phyloP scores from a whole-genome alignment of 768 basidiomycete genomes.

The Trametes gibbosa region DNA sequence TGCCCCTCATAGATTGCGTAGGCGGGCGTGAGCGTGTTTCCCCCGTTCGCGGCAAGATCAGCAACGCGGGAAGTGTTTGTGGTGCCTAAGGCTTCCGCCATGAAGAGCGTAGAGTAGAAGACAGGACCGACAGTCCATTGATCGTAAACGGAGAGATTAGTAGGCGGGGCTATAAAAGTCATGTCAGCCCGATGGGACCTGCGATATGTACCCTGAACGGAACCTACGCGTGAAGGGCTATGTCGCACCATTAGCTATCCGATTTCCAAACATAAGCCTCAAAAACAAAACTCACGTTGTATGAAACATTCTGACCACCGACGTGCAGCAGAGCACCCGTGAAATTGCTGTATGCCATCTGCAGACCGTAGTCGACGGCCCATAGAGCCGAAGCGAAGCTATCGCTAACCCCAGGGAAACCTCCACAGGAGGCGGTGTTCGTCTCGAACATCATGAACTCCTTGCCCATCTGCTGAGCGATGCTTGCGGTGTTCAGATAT shows the following conservation, averaged over 20 bases:
- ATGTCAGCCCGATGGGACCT: neutral
- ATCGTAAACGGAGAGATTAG: constrained; percentile 53
- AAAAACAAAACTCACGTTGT: constrained; percentile 50
- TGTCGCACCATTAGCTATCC: neutral
- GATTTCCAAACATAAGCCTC: neutral
- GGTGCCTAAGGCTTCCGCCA: constrained; percentile 70
- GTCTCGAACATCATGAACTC: constrained; percentile 59
- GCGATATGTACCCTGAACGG: too few species aligned
- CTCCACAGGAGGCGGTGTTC: constrained; percentile 52
- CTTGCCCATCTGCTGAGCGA: constrained; percentile 37
- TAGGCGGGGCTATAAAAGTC: constrained; percentile 44
- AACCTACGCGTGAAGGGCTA: constrained; percentile 40
- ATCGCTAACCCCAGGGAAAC: constrained; percentile 54
- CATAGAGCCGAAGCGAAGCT: constrained; percentile 53
- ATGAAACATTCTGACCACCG: constrained; percentile 62
- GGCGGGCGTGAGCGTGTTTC: constrained; percentile 56
- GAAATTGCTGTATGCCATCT: constrained; percentile 50
- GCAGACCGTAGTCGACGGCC: constrained; percentile 51
- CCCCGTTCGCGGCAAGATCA: constrained; percentile 55
- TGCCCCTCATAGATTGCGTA: constrained; percentile 75
- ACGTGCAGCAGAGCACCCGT: constrained; percentile 46
- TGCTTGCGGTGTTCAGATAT: constrained; percentile 49
- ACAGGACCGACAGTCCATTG: constrained; percentile 74
- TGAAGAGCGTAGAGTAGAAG: constrained; percentile 70
- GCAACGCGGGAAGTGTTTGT: constrained; percentile 62